Base-by-base conservation (phyloP, 2,329 filamentous ascomycete genomes). In the Chrysoporthe deuterocubensis region DNA sequence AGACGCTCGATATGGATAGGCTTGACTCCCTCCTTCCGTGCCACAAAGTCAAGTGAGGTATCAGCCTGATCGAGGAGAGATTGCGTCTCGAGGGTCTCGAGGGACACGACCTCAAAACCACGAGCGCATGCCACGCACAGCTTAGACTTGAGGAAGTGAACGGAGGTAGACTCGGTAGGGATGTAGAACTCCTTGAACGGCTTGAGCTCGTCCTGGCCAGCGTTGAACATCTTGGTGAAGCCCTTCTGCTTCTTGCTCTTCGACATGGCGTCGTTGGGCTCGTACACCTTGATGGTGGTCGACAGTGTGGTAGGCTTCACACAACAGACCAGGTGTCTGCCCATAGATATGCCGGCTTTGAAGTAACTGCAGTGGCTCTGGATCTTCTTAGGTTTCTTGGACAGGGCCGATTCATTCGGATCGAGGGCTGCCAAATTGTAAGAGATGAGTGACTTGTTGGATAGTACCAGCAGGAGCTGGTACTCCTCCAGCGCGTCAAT, bases 131-230 rank as follows among this genome's bases (percentile, higher is more conserved):
- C 96, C 69, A 99, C 96, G 78, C 96, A 99, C 34, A 99, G 87
- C 77, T 97, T 99, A 71, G 92, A 96, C 76, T 96, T 94, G 73
- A 99, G 87, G 85, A 98, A 99, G 80, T 99, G 96, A 52, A 99
- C 96, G 50, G 94, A 97, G 4, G 93, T 95, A n/a, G 95, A 97
- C 82, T 99, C 96, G 7, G 94, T 96, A 0, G 96, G 96, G 70
- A 99, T 97, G 80, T 99, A 99, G 76, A 97, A 98, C 83, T 99
- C 96, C 85, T 97, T 97, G 85, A 96, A 97, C 14, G 95, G 93
- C 81, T 96, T 96, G 71, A 99, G 87, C 73, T 97, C 93, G 78
- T 99, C 96, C 78, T 97, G 94, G 9, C 94, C 93, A 63, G 84
- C 90, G 70, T 93, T 93, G 81, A 99, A 95, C 90, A 99, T 97